A percentile compares a stretch with the other conserved stretches of the same genome.
phyloP scores from a whole-genome alignment of 2,329 filamentous ascomycete genomes.

The Pseudocercospora fuligena region DNA sequence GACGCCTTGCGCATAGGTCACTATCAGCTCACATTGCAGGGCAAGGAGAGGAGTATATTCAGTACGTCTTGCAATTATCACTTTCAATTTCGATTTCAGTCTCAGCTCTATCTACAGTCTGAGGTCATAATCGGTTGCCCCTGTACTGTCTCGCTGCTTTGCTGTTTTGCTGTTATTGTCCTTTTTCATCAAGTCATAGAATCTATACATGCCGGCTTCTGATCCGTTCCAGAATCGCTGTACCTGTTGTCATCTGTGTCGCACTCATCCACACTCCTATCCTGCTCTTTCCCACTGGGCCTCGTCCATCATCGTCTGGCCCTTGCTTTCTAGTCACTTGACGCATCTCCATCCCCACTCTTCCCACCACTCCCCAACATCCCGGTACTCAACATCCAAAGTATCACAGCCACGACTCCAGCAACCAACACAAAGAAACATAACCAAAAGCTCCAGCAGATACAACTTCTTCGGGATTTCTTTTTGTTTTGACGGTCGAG shows the following conservation, averaged over 20 bases:
- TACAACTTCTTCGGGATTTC: conserved; percentile 50
- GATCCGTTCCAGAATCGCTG: too few relatives aligned
- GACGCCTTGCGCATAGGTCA: too few relatives aligned
- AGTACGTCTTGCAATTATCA: too few relatives aligned
- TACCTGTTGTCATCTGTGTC: not conserved
- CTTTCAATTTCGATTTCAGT: too few relatives aligned
- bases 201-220: not conserved
- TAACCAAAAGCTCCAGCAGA: conserved; percentile 56
- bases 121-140: too few relatives aligned
- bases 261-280: conserved; percentile 5
- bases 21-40: too few relatives aligned
- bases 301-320: too few relatives aligned
- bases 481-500: conserved; percentile 58
- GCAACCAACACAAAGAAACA: conserved; percentile 51
- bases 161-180: not conserved
- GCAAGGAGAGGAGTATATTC: too few relatives aligned
- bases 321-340: too few relatives aligned
- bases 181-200: not conserved
- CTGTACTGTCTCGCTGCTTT: too few relatives aligned
- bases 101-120: too few relatives aligned
- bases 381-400: conserved; percentile 46
- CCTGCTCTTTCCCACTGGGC: too few relatives aligned
- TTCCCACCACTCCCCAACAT: conserved; percentile 16
- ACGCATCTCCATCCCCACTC: conserved; percentile 9
- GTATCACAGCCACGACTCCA: conserved; percentile 51